Evolutionary conservation across 495 filamentous ascomycete genomes (phyloP), one percentile per base, ranked within the genome.

Genomic region (Aspergillus incahuasiensis): DNA sequence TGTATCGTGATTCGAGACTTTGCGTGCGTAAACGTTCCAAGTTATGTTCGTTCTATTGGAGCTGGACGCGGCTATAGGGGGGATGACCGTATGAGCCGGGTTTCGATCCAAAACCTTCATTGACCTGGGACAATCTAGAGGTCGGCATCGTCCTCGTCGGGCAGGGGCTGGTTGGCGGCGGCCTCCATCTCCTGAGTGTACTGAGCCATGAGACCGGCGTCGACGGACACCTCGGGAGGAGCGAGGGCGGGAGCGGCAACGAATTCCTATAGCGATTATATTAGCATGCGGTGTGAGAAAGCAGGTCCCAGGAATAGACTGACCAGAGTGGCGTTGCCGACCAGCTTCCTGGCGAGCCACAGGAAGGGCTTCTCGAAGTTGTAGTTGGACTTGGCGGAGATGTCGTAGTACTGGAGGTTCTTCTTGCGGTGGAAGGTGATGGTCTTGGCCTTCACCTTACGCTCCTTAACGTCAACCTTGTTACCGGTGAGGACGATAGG

Each of bases 361-460:
- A 99, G 85, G 89, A 99, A 99, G 57, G 95, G 95, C 86, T 99
- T 99, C 87, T 99, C 95, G 79, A 99, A 99, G 87, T 99, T 99
- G 82, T 99, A 99, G 80, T 99, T 99, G 64, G 91, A 96, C 84
- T 99, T 99, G 73, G 95, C 95, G 45, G 90, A 96, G 72, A 99
- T 99, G 61, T 99, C 95, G 83, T 99, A 99, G 85, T 99, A 99
- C 76, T 99, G 95, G 16, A 99, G 85, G 79, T 97, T 97, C 87
- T 99, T 99, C 86, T 99, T 99, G 71, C 95, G 92, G 82, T 99
- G 95, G 89, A 99, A 99, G 60, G 95, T 99, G 80, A 99, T 99
- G 67, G 94, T 95, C 89, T 99, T 99, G 64, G 95, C 95, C 85
- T 99, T 99, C 67, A 99, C 95, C 79, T 99, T 99, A 74, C 95